Conservation (phyloP, 176 grass and related monocot genomes). For the Puccinellia tenuiflora region DNA sequence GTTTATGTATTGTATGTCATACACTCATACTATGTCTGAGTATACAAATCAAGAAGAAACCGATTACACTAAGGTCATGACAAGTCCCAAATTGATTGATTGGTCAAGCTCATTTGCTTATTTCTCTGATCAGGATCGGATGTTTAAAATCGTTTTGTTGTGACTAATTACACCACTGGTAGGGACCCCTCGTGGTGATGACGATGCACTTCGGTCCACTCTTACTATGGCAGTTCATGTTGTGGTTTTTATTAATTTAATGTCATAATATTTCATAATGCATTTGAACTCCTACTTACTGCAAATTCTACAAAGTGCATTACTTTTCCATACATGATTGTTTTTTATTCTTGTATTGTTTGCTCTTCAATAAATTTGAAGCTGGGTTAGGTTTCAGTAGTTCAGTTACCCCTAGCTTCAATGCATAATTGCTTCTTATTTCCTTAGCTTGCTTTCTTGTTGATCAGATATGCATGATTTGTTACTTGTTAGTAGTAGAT, state of each 20-base stretch:
- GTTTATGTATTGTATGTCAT: too few species aligned
- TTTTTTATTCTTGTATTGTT: not conserved
- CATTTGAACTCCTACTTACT: not conserved
- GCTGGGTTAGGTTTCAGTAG: not conserved
- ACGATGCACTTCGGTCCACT: not conserved
- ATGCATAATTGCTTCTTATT: not conserved
- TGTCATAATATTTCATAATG: not conserved
- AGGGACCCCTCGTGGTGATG: too few species aligned
- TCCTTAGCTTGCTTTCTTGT: not conserved
- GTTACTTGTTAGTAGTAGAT: not conserved
- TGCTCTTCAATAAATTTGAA: not conserved
- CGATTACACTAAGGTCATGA: not conserved
- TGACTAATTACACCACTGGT: too few species aligned
- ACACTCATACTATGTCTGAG: too few species aligned
- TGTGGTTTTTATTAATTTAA: not conserved
- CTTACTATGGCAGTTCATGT: not conserved
- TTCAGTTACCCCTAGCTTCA: not conserved
- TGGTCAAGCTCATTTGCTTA: too few species aligned
- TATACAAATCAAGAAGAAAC: not conserved
- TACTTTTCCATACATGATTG: not conserved
- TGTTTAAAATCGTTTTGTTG: too few species aligned
- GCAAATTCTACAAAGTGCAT: not conserved
- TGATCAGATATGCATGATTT: not conserved
- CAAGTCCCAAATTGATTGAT: too few species aligned
- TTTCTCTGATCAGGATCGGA: too few species aligned